These are phyloP conservation scores for Thalia dealbata DNA, from an alignment of 176 grass and related monocot species.

Conservation along the genomic window DNA sequence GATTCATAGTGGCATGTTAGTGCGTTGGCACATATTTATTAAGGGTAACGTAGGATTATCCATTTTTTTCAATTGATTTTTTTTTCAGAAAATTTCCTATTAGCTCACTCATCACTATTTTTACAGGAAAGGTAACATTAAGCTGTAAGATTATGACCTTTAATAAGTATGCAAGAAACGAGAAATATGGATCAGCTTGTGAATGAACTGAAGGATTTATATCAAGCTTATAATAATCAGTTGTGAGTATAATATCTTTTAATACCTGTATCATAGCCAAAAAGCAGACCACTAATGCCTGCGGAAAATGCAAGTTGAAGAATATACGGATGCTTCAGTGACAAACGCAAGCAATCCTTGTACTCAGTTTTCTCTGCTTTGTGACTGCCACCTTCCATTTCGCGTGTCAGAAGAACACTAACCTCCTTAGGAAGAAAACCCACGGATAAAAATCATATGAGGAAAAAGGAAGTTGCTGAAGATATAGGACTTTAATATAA, in stretches of 20 bases:
- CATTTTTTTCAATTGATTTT: not conserved
- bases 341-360: constrained; percentile 63
- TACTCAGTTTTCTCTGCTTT: constrained; percentile 54
- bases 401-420: not conserved
- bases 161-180: not conserved
- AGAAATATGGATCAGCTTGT: not conserved
- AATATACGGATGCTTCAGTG: constrained; percentile 80
- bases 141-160: not conserved
- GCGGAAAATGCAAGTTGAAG: constrained; percentile 84
- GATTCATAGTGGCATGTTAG: not conserved
- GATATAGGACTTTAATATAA: not conserved
- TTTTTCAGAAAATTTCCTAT: not conserved
- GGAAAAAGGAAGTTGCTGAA: not conserved
- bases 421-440: not conserved
- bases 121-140: not conserved
- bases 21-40: not conserved
- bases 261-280: constrained; percentile 96
- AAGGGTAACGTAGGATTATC: not conserved
- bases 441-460: not conserved
- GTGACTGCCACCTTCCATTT: constrained; percentile 61
- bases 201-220: not conserved
- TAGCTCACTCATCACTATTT: not conserved
- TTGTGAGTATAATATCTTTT: not conserved
- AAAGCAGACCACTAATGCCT: constrained; percentile 86
- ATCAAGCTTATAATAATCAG: not conserved